Percentiles rank a stretch among this genome's conserved stretches.
phyloP scores from a whole-genome alignment of 1,139 yeast genomes.

The Yamadazyma triangularis region DNA sequence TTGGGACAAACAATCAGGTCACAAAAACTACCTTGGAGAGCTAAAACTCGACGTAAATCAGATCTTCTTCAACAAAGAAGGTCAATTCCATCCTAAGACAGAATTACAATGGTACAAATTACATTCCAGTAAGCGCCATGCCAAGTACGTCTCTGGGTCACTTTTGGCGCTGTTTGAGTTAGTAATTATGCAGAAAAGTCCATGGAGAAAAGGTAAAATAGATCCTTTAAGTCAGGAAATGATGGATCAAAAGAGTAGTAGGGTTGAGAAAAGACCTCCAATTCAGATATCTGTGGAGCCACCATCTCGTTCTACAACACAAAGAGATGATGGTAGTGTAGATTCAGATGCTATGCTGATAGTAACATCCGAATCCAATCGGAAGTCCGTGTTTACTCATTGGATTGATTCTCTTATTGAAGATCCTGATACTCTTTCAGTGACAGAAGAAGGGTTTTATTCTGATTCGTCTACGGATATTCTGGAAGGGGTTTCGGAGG shows the following conservation, averaged over 20 bases:
- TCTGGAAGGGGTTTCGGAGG: too few species aligned
- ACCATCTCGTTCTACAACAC: conserved; percentile 13
- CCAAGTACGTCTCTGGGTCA: conserved; percentile 55
- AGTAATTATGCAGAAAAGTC: conserved; percentile 18
- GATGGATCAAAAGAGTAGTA: too few species aligned
- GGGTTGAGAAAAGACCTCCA: too few species aligned
- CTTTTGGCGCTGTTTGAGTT: conserved; percentile 49
- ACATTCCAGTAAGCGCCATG: conserved; percentile 41
- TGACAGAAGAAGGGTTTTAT: conserved; percentile 6
- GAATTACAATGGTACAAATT: conserved; percentile 50
- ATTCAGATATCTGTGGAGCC: conserved; percentile 17
- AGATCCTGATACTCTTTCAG: conserved; percentile 1
- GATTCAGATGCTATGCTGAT: too few species aligned
- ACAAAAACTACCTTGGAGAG: conserved; percentile 54
- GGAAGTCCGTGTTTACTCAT: not conserved
- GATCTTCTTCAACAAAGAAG: conserved; percentile 24
- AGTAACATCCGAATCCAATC: not conserved
- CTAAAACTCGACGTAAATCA: conserved; percentile 43
- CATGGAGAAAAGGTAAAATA: conserved; percentile 1
- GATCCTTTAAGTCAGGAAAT: conserved; percentile 2
- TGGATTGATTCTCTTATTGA: not conserved
- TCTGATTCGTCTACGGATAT: conserved; percentile 21
- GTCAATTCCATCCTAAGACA: conserved; percentile 16
- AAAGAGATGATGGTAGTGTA: too few species aligned
- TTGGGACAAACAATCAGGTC: conserved; percentile 45